phyloP scores from a whole-genome alignment of 2,329 filamentous ascomycete genomes.

The Knoxdaviesia capensis region DNA sequence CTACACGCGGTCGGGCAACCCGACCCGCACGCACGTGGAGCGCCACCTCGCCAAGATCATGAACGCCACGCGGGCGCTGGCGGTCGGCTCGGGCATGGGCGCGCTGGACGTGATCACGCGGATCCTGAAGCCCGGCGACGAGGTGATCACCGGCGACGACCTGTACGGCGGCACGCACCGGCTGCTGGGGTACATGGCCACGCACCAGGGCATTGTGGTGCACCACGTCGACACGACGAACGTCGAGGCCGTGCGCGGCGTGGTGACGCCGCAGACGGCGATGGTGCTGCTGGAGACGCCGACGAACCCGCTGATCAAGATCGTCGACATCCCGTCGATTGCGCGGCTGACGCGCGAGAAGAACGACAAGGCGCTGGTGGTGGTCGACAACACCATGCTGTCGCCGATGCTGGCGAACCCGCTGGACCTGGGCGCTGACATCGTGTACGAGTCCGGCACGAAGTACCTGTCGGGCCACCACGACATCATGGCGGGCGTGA shows the following conservation, averaged over 20 bases:
- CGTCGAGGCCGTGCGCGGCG: constrained; percentile 45
- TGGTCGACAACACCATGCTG: constrained; percentile 98
- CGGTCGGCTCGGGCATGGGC: constrained; percentile 93
- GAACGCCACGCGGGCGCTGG: constrained; percentile 77
- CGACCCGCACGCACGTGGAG: constrained; percentile 87
- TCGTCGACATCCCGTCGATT: constrained; percentile 76
- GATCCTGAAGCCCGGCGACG: constrained; percentile 75
- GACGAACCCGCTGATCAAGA: constrained; percentile 95
- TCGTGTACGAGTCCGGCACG: constrained; percentile 93
- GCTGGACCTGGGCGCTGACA: constrained; percentile 80
- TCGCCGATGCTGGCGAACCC: constrained; percentile 89
- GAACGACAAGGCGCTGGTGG: constrained; percentile 62
- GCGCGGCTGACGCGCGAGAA: constrained; percentile 54
- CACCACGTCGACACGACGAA: constrained; percentile 92
- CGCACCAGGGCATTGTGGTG: constrained; percentile 78
- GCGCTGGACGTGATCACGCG: constrained; percentile 92
- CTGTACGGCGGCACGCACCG: constrained; percentile 91
- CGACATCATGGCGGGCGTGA: constrained; percentile 95
- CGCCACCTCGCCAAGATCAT: constrained; percentile 97
- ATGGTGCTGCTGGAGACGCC: constrained; percentile 95
- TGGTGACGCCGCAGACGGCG: constrained; percentile 61
- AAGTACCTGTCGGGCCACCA: constrained; percentile 97
- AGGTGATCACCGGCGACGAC: constrained; percentile 93
- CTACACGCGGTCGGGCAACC: constrained; percentile 95
- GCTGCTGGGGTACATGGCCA: constrained; percentile 75